phyloP scores from a whole-genome alignment of 2,329 filamentous ascomycete genomes.

The Beauveria varroae region DNA sequence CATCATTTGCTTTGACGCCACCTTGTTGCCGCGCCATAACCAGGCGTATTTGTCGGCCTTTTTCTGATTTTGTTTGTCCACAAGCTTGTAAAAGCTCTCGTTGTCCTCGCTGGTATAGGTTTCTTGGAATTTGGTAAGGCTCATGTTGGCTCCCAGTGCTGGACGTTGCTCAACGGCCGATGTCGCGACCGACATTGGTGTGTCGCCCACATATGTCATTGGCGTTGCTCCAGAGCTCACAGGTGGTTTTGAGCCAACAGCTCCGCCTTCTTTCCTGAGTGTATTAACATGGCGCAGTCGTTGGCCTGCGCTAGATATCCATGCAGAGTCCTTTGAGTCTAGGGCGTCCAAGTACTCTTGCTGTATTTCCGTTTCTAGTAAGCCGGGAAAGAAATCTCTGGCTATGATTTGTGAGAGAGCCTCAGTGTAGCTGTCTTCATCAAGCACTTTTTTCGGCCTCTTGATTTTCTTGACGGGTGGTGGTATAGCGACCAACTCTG shows the following conservation, averaged over 20 bases:
- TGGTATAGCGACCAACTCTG: constrained; percentile 75
- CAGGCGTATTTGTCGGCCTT: constrained; percentile 78
- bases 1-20: constrained; percentile 71
- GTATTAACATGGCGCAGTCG: constrained; percentile 75
- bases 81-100: constrained; percentile 86
- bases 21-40: constrained; percentile 83
- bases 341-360: constrained; percentile 89
- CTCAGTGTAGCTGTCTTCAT: constrained; percentile 90
- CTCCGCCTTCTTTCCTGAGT: constrained; percentile 46
- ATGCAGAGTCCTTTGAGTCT: constrained; percentile 73
- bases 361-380: constrained; percentile 78
- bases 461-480: constrained; percentile 84
- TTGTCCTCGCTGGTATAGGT: constrained; percentile 98
- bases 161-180: constrained; percentile 31
- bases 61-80: constrained; percentile 86
- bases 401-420: constrained; percentile 90
- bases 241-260: constrained; percentile 18
- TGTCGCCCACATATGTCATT: constrained; percentile 61
- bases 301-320: constrained; percentile 76
- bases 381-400: constrained; percentile 90
- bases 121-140: constrained; percentile 76
- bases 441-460: constrained; percentile 76
- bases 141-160: constrained; percentile 67
- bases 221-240: constrained; percentile 47
- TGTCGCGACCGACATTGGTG: constrained; percentile 53